Evolutionary conservation across 2,329 filamentous ascomycete genomes (phyloP).

Genomic region (Zymoseptoria passerinii): DNA sequence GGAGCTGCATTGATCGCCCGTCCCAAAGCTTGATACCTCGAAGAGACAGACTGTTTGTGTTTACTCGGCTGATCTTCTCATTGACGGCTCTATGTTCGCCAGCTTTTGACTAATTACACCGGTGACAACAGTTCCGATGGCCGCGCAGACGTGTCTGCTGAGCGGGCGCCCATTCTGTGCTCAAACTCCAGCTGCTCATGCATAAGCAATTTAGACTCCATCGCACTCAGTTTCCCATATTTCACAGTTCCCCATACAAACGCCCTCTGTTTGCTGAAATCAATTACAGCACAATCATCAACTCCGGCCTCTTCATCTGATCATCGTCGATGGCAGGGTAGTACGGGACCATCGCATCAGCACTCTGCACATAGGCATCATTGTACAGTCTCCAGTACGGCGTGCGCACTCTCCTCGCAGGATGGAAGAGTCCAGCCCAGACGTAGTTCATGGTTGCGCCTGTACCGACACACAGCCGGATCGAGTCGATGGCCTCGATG

Average conservation of each 20-base stretch:
- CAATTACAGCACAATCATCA: conserved; percentile 17
- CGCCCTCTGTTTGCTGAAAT: neutral
- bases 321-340: conserved; percentile 84
- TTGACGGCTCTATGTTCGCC: neutral
- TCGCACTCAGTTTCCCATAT: neutral
- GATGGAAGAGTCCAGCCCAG: conserved; percentile 95
- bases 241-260: neutral
- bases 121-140: neutral
- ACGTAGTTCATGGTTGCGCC: conserved; percentile 96
- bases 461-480: conserved; percentile 85
- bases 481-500: conserved; percentile 92
- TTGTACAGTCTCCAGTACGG: conserved; percentile 98
- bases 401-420: conserved; percentile 83
- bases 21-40: neutral
- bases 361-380: conserved; percentile 86
- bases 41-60: neutral
- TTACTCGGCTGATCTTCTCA: neutral
- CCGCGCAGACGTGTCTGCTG: neutral
- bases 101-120: neutral
- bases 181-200: neutral
- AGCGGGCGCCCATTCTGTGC: too few relatives aligned
- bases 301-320: conserved; percentile 57
- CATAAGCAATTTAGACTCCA: neutral
- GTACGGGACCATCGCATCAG: conserved; percentile 92
- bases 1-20: neutral